These are phyloP conservation scores for Colletotrichum gigasporum DNA, from an alignment of 2,329 filamentous ascomycete genomes.

Conservation along the genomic window DNA sequence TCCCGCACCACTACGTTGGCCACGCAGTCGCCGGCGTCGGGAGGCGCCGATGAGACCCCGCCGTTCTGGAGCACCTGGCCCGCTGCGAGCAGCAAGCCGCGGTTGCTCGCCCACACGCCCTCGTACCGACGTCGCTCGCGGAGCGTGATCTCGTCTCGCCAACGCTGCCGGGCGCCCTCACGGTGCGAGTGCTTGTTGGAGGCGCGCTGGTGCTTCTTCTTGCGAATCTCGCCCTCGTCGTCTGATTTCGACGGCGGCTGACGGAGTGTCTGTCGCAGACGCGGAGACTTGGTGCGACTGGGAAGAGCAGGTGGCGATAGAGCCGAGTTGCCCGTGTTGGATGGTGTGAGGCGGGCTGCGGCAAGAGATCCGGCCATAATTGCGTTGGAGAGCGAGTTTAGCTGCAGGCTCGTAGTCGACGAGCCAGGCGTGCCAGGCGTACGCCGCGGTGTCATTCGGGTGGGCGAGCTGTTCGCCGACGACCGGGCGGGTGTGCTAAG, in stretches of 20 bases:
- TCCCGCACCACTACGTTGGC: slow-evolving; percentile 76
- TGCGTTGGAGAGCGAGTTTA: slow-evolving; percentile 75
- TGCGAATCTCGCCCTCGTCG: slow-evolving; percentile 62
- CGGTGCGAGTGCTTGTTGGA: slow-evolving; percentile 77
- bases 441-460: slow-evolving; percentile 45
- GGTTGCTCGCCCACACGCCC: slow-evolving; percentile 85
- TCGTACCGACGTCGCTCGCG: slow-evolving; percentile 84
- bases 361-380: slow-evolving; percentile 81
- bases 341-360: slow-evolving; percentile 62
- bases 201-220: slow-evolving; percentile 55
- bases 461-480: slow-evolving; percentile 42
- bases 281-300: slow-evolving; percentile 56
- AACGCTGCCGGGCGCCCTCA: slow-evolving; percentile 78
- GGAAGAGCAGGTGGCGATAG: slow-evolving; percentile 51
- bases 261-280: slow-evolving; percentile 74
- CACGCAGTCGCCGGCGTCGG: slow-evolving; percentile 60
- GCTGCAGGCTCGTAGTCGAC: slow-evolving; percentile 54
- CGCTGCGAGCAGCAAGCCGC: slow-evolving; percentile 58
- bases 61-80: neutral
- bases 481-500: slow-evolving; percentile 15
- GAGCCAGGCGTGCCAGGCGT: slow-evolving; percentile 37
- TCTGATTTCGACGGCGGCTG: slow-evolving; percentile 60
- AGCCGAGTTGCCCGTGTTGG: slow-evolving; percentile 49
- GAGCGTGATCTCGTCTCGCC: slow-evolving; percentile 78
- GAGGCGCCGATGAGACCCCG: neutral